These are phyloP conservation scores for Lophium mytilinum DNA, from an alignment of 495 filamentous ascomycete species.

Conservation along the genomic window DNA sequence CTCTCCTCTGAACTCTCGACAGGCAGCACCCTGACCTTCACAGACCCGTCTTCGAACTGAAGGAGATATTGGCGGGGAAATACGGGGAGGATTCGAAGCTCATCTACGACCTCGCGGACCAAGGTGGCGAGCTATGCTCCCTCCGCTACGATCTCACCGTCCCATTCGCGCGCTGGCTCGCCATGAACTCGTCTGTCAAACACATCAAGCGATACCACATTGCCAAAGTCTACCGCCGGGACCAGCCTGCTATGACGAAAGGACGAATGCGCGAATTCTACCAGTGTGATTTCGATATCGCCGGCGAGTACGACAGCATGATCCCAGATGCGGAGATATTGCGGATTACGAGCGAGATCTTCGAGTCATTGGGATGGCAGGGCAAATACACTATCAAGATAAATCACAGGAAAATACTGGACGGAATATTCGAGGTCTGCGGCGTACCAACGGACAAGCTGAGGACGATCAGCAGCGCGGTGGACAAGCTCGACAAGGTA, in stretches of 20 bases:
- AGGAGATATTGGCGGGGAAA: slow-evolving; percentile 75
- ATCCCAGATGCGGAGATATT: slow-evolving; percentile 91
- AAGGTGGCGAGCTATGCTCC: slow-evolving; percentile 77
- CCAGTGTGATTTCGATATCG: slow-evolving; percentile 97
- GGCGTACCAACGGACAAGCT: slow-evolving; percentile 84
- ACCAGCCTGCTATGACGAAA: slow-evolving; percentile 76
- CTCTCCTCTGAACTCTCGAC: background rate
- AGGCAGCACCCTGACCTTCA: background rate
- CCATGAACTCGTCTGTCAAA: slow-evolving; percentile 68
- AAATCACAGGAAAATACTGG: slow-evolving; percentile 91
- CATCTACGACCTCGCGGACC: slow-evolving; percentile 80
- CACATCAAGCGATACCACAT: slow-evolving; percentile 84
- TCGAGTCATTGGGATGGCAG: slow-evolving; percentile 68
- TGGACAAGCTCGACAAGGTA: slow-evolving; percentile 88
- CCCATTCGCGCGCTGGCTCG: slow-evolving; percentile 80
- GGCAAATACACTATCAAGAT: slow-evolving; percentile 79
- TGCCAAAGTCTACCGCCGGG: slow-evolving; percentile 77
- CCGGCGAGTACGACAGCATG: slow-evolving; percentile 86
- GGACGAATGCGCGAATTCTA: slow-evolving; percentile 96
- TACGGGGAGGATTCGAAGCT: slow-evolving; percentile 90
- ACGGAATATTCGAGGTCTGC: slow-evolving; percentile 84
- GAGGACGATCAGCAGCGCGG: slow-evolving; percentile 76
- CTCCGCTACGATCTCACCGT: slow-evolving; percentile 89
- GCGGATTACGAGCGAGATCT: slow-evolving; percentile 75
- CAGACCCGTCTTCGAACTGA: slow-evolving; percentile 64